These are phyloP conservation scores for Fusarium humuli DNA, from an alignment of 2,329 filamentous ascomycete species.

Conservation along the genomic window DNA sequence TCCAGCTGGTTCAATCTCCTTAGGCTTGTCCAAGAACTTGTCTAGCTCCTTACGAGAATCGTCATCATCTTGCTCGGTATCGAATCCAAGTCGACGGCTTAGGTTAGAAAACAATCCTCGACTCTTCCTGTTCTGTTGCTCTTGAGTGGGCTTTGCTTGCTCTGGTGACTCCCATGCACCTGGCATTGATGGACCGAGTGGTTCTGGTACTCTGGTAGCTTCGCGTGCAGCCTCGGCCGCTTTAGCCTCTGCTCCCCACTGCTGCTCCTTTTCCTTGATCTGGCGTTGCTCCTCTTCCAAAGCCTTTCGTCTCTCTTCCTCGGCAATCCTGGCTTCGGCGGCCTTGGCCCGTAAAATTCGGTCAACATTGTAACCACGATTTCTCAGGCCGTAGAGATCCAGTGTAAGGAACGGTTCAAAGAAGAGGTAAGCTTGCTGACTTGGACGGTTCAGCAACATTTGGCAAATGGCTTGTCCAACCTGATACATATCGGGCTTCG, in stretches of 20 bases:
- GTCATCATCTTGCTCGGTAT: conserved; percentile 60
- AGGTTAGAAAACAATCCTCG: conserved; percentile 76
- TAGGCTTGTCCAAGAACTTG: conserved; percentile 57
- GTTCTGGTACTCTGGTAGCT: conserved; percentile 56
- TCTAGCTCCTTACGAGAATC: conserved; percentile 56
- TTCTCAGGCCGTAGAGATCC: conserved; percentile 82
- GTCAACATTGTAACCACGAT: conserved; percentile 95
- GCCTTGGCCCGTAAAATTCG: conserved; percentile 90
- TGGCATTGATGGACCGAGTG: conserved; percentile 69
- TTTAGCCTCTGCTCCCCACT: conserved; percentile 55
- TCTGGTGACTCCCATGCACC: conserved; percentile 80
- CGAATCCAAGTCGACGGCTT: conserved; percentile 75
- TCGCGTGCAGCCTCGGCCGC: conserved; percentile 55
- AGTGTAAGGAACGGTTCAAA: conserved; percentile 92
- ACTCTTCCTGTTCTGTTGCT: conserved; percentile 55
- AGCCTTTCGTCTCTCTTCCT: conserved; percentile 81
- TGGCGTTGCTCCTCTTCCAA: conserved; percentile 78
- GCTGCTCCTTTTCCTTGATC: conserved; percentile 67
- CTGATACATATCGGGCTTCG: conserved; percentile 86
- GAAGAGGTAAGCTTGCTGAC: conserved; percentile 88
- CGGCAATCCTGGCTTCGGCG: conserved; percentile 86
- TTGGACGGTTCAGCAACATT: conserved; percentile 82
- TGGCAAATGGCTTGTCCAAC: conserved; percentile 88
- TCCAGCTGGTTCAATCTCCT: conserved; percentile 35
- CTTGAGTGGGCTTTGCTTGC: conserved; percentile 50